phyloP scores from a whole-genome alignment of 352 stramenopile genomes.

The Globisporangium alternatum region DNA sequence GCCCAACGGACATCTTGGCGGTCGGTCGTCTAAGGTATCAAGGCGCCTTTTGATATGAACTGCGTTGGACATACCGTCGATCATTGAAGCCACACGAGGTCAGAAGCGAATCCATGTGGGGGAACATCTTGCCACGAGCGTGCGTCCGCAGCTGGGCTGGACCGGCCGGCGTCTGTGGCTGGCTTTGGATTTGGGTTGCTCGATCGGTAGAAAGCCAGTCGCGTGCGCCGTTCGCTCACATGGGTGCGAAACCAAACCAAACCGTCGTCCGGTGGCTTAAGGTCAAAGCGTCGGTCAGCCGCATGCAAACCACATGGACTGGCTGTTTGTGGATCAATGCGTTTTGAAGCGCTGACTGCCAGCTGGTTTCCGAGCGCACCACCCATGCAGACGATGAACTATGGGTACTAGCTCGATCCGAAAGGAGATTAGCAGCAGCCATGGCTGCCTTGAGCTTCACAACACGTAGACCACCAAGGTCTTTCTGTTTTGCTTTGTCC shows the following conservation, averaged over 20 bases:
- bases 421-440: neutral
- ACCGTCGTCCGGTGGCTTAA: neutral
- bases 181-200: slow-evolving; percentile 1
- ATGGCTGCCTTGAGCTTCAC: neutral
- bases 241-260: neutral
- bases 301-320: neutral
- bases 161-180: no score
- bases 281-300: neutral
- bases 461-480: neutral
- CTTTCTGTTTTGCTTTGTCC: neutral
- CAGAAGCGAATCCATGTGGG: neutral
- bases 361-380: neutral
- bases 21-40: neutral
- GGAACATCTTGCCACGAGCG: neutral
- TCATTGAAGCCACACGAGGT: neutral
- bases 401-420: neutral
- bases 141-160: slow-evolving; percentile 1
- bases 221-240: neutral
- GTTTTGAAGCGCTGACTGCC: neutral
- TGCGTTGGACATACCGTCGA: neutral
- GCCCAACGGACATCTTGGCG: neutral
- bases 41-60: neutral
- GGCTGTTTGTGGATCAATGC: neutral
- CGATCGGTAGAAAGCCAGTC: slow-evolving; percentile 2
- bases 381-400: neutral